Evolutionary conservation across 495 filamentous ascomycete species (phyloP), one percentile per base, ranked within the genome.

Genomic region (Ramalina peruviana): DNA sequence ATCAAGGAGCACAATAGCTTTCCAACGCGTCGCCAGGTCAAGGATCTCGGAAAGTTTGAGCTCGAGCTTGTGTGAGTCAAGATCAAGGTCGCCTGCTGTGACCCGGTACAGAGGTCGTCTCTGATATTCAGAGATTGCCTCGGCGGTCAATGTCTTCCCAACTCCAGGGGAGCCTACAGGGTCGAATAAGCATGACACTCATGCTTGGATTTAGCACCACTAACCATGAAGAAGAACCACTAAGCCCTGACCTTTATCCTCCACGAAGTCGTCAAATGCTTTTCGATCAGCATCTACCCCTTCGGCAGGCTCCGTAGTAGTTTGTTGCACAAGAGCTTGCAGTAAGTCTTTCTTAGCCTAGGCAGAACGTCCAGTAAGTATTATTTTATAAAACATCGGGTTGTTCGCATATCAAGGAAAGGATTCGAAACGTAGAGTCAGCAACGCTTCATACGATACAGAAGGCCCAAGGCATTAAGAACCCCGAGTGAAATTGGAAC

Each of bases 1-100:
- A 48, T 74, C 70, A 13, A 74, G 60, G 15, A 72, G 61, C 0
- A 72, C 59, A 36, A 72, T 64, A 12, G 67, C 65, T 5, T 60
- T 65, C 63, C 62, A 66, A 21, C 51, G 48, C 15, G 50, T 48
- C 13, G 54, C 57, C 16, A 57, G 43, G 27, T 61, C 59, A 17
- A 61, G 49, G 21, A 56, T 51, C 42, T 54, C 50, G 7, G 43
- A 46, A 2, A 61, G 49, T 9, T 46, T 40, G 12, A 37, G 39
- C 36, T 61, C 59, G 11, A 61, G 41, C 36, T 51, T 49, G 3
- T 51, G 43, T 10, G 59, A 48, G 42, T 55, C 43, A 19, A 59
- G 57, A 11, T 53, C 53, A 13, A 58, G 52, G n/a, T 60, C 55
- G 15, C 54, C 58, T 9, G 54, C 53, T 19, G 55, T 57, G 36